These are phyloP conservation scores for Cetradonia linearis DNA, from an alignment of 495 filamentous ascomycete genomes.

Conservation along the genomic window DNA sequence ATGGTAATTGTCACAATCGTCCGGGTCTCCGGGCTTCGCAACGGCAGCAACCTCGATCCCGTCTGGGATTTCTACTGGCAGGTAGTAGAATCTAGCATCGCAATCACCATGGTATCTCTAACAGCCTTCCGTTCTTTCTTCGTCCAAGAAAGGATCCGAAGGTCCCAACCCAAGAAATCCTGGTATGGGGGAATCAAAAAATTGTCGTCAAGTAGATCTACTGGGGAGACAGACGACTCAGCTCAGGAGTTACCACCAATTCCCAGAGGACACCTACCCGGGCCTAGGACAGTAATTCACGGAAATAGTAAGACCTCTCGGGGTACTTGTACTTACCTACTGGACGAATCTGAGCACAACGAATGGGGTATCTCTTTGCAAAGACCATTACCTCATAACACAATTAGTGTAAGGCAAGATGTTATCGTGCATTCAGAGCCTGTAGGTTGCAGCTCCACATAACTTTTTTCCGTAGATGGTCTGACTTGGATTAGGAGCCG, in stretches of 20 bases:
- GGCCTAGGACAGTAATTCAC: neutral
- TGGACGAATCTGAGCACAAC: neutral
- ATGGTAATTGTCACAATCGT: constrained; percentile 17
- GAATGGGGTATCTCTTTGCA: neutral
- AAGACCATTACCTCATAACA: neutral
- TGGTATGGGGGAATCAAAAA: neutral
- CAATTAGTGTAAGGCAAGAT: neutral
- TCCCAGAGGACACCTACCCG: neutral
- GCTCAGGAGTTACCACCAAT: neutral
- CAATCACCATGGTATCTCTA: constrained; percentile 15
- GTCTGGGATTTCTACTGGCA: constrained; percentile 17
- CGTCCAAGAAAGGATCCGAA: constrained; percentile 3
- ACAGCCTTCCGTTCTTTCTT: constrained; percentile 18
- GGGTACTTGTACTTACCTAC: neutral
- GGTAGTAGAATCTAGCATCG: constrained; percentile 12
- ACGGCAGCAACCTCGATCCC: neutral
- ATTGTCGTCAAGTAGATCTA: neutral
- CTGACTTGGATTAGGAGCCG: neutral
- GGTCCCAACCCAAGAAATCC: neutral
- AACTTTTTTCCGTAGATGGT: neutral
- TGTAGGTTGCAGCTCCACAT: neutral
- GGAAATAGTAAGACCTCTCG: neutral
- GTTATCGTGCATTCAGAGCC: neutral
- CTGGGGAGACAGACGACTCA: neutral
- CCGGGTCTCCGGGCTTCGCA: constrained; percentile 6